Conservation (phyloP, 306 rosid genomes). For the Senna tora region DNA sequence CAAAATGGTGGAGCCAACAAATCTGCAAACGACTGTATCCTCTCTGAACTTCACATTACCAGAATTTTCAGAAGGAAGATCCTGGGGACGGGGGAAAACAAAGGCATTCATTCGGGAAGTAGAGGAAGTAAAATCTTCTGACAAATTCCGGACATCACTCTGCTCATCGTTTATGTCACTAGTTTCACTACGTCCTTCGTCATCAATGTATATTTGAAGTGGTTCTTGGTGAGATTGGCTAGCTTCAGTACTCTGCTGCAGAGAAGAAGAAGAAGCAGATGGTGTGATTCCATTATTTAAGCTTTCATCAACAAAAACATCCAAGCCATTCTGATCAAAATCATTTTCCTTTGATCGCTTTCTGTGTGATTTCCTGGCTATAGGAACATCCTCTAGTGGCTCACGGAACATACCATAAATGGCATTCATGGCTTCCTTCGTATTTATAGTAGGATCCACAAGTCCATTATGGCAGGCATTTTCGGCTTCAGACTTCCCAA, state of each 20-base stretch:
- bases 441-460: conserved; percentile 92
- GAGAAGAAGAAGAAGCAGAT: conserved; percentile 38
- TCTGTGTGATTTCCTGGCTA: conserved; percentile 52
- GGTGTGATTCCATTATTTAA: conserved; percentile 46
- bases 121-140: conserved; percentile 52
- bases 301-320: conserved; percentile 69
- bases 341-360: conserved; percentile 38
- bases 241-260: conserved; percentile 46
- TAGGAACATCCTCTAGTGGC: conserved; percentile 64
- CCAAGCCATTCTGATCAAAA: conserved; percentile 42
- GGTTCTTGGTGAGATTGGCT: conserved; percentile 54
- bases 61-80: conserved; percentile 54
- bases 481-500: conserved; percentile 80
- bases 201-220: conserved; percentile 73
- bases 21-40: conserved; percentile 86
- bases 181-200: conserved; percentile 48
- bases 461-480: conserved; percentile 90
- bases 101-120: conserved; percentile 53
- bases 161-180: conserved; percentile 42
- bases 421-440: conserved; percentile 92
- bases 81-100: conserved; percentile 68
- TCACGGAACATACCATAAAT: conserved; percentile 85
- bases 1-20: conserved; percentile 86
- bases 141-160: conserved; percentile 36
- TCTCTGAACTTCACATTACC: conserved; percentile 68